Conservation (phyloP, 768 basidiomycete genomes). For the Jaapia argillacea region DNA sequence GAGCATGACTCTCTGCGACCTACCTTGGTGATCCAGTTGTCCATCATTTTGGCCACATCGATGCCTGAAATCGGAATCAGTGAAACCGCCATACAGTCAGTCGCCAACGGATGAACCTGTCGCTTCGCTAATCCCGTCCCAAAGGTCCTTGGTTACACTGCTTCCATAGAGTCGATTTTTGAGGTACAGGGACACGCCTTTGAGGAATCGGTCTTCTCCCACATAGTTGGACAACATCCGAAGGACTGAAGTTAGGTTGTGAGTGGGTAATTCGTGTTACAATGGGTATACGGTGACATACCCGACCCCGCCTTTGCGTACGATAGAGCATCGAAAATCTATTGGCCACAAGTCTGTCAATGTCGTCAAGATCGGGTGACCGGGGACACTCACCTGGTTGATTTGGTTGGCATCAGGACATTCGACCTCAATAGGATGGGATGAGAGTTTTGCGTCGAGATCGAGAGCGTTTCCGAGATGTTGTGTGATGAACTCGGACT, state of each 20-base stretch:
- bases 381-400: slow-evolving; percentile 40
- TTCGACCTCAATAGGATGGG: slow-evolving; percentile 89
- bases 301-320: slow-evolving; percentile 81
- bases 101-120: slow-evolving; percentile 35
- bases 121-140: slow-evolving; percentile 74
- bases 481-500: slow-evolving; percentile 71
- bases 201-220: slow-evolving; percentile 81
- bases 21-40: slow-evolving; percentile 84
- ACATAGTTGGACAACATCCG: slow-evolving; percentile 88
- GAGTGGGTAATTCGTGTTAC: background rate
- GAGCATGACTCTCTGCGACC: slow-evolving; percentile 1
- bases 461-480: slow-evolving; percentile 69
- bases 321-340: slow-evolving; percentile 86
- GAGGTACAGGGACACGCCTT: slow-evolving; percentile 85
- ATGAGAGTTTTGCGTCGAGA: slow-evolving; percentile 79
- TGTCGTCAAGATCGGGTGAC: background rate
- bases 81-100: too few species aligned
- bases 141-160: slow-evolving; percentile 78
- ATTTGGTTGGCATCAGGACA: slow-evolving; percentile 82
- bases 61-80: slow-evolving; percentile 27
- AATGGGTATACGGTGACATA: slow-evolving; percentile 18
- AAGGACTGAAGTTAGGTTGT: slow-evolving; percentile 40
- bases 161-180: slow-evolving; percentile 82
- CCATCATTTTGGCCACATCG: slow-evolving; percentile 75
- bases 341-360: slow-evolving; percentile 2